A percentile compares a stretch with the other conserved stretches of the same genome.
These are phyloP conservation scores for Eucalyptus erythrocorys DNA, from an alignment of 345 rosid genomes.

Conservation along the genomic window DNA sequence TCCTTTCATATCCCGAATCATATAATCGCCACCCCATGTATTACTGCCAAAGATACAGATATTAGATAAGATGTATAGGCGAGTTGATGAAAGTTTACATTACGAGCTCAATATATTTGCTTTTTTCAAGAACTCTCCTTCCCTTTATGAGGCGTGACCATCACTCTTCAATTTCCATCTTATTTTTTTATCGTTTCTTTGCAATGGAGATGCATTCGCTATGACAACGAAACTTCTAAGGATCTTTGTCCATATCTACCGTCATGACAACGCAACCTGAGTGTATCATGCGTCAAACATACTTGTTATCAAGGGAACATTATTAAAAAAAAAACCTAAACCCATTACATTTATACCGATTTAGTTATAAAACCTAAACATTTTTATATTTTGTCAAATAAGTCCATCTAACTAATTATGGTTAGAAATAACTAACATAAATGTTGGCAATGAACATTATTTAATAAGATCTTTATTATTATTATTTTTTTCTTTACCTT, in stretches of 20 bases:
- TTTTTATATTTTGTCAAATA: background rate
- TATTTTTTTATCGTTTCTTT: background rate
- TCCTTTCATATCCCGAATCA: background rate
- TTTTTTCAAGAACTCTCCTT: background rate
- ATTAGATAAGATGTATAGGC: background rate
- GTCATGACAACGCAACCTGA: background rate
- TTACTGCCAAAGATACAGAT: background rate
- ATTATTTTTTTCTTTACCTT: too few species aligned
- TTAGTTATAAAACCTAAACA: background rate
- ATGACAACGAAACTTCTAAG: background rate
- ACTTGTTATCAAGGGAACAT: background rate
- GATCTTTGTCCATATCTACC: background rate
- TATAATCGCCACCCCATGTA: background rate
- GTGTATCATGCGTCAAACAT: background rate
- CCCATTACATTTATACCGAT: background rate
- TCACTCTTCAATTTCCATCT: background rate
- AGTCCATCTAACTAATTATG: background rate
- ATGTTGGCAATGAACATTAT: background rate
- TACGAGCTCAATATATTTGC: background rate
- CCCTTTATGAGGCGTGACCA: background rate
- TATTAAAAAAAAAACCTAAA: too few species aligned
- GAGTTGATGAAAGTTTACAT: background rate
- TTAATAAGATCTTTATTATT: too few species aligned
- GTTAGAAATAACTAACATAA: too few species aligned
- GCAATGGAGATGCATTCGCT: background rate